These are phyloP conservation scores for Centella asiatica DNA, from an alignment of 129 eudicot genomes.

Conservation along the genomic window DNA sequence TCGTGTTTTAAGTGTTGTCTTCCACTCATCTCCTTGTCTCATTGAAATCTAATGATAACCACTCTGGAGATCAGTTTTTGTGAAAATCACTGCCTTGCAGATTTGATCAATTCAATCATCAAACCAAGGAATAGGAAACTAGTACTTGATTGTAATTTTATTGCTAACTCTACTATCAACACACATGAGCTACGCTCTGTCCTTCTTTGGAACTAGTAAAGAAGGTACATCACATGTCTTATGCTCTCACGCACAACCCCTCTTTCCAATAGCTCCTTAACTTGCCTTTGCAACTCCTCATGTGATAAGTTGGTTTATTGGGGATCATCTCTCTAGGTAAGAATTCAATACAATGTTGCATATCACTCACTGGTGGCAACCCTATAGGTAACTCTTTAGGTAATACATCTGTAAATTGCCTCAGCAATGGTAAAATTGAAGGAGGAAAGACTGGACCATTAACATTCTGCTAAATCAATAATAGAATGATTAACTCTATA, in stretches of 20 bases:
- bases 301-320: too few species aligned
- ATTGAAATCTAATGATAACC: too few species aligned
- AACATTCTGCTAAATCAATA: too few species aligned
- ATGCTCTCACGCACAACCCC: neutral
- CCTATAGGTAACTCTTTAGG: neutral
- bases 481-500: too few species aligned
- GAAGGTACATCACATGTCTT: too few species aligned
- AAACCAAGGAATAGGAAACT: slow-evolving; percentile 2
- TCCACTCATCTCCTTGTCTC: too few species aligned
- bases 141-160: slow-evolving; percentile 12
- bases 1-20: too few species aligned
- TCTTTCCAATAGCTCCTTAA: neutral
- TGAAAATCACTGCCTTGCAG: too few species aligned
- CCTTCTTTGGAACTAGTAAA: neutral
- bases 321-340: neutral
- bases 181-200: slow-evolving; percentile 3
- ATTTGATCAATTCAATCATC: too few species aligned
- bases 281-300: neutral
- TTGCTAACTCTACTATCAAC: slow-evolving; percentile 6
- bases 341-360: neutral
- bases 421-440: too few species aligned
- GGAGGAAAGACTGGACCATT: too few species aligned
- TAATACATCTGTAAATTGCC: neutral
- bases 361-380: neutral
- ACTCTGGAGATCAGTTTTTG: too few species aligned